Base-by-base conservation (phyloP, 495 filamentous ascomycete genomes). In the Lasiosphaeria ovina region DNA sequence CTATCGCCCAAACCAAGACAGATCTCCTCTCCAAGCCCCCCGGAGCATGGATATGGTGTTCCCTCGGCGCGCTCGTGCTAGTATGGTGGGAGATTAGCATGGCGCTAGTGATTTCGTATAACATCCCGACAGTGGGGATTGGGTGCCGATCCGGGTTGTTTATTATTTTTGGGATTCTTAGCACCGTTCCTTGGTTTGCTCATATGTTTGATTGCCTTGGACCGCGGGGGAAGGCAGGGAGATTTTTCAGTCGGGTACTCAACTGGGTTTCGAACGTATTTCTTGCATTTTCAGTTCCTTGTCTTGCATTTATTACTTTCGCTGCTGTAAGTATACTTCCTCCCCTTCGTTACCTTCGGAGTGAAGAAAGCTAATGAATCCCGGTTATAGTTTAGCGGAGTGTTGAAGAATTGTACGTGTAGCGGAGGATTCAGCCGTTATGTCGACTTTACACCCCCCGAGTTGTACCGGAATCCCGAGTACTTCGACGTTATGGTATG, bases 111-210 rank as follows among this genome's bases (percentile, higher is more conserved):
- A 45, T 81, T n/a, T 76, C 73, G 0, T 77, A 65, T 57, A 72
- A 67, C 55, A 80, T 74, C 1, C 78, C 78, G 0, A 81, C 78
- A 3, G 74, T 80, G n/a, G 81, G 81, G 3, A 60, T 83, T 6
- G 76, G 76, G 3, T 83, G 81, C 58, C 70, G 81, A 31, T 79
- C 74, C 42, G 78, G 79, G 3, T 76, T 75, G 0, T 83, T 82
- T 57, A 57, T 78, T 14, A 63, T 79, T 14, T 83, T 77, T 57
- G 57, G 69, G 4, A 35, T 72, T n/a, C 55, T 76, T 6, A 62
- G 69, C 11, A 47, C 67, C 4, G 55, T 52, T 2, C 60, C 72
- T 10, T 66, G 80, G 36, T 9, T 74, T 6, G 48, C 71, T n/a
- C n/a, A n/a, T 55, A n/a, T 17, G 40, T 45, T 24, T 12, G 3